Base-by-base conservation (phyloP, 2,329 filamentous ascomycete genomes). In the Aureobasidium uvarum region DNA sequence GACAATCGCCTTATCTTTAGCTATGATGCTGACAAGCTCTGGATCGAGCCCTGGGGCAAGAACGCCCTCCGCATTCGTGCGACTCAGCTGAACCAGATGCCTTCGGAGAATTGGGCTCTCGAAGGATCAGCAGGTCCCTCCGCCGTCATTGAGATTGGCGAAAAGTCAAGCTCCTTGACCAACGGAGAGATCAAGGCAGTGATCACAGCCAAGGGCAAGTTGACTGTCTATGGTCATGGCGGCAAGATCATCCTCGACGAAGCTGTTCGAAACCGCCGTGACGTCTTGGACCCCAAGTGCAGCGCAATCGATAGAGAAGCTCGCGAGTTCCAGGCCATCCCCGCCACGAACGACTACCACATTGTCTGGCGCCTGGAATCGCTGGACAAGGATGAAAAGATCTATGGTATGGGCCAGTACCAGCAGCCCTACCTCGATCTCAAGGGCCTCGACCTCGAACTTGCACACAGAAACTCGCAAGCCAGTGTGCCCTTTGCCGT, bases 321-420 rank as follows among this genome's bases (percentile, higher is more conserved):
- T 1, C 82, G 86, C 20, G 85, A 88, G 71, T 84, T 86, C 71
- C 80, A 80, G 60, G 81, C 84, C 0, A 79, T 82, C 2, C 74
- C 79, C 0, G 84, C 84, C 6, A 64, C 51, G 1, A 75, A 78
- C 1, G 80, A 84, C 64, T 87, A 84, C 70, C 81, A 85, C 62
- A 75, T 88, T 10, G 87, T 84, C 0, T 77, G 82, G 68, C 79
- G 86, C 0, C 81, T 89, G 62, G 86, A 89, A 71, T 83, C 82
- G 1, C 71, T 84, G 13, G 66, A 82, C 62, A 74, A 76, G 0
- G 76, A 82, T 20, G 86, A 89, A 72, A 84, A 82, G 71, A 83
- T 89, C n/a, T 89, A 81, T 70, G 86, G 86, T 23, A 89, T 89
- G 86, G 86, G 86, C 0, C 86, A 89, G 73, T 89, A 89, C 67